Evolutionary conservation across 1,284 basidiomycete genomes (phyloP), one percentile per base, ranked within the genome.

Genomic region (Malassezia arunalokei): DNA sequence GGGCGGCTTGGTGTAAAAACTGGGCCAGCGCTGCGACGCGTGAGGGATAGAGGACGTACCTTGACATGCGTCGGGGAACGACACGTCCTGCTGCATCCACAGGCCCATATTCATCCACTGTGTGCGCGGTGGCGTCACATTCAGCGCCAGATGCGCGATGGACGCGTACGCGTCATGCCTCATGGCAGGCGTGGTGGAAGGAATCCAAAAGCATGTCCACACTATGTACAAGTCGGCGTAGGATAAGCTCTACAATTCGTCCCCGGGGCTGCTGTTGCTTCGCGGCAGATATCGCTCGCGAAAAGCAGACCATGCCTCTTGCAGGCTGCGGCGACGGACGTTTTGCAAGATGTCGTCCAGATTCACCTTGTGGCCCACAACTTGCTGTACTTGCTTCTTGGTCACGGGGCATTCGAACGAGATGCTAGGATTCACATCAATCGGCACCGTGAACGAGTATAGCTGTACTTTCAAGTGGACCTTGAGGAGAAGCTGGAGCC

Each of bases 51-150:
- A 59, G 33, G 49, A 43, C 31, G 32, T 43, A 47, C 49, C 42
- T 17, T 43, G 27, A 32, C 54, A 56, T 15, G 49, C 32, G 0
- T 40, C 47, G 5, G 50, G 47, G 14, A 57, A 49, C 28, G 54
- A 35, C 11, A 5, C 55, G 27, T 47, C 43, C 42, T 52, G 49
- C n/a, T 17, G 15, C 53, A 45, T 47, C 44, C 62, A 67, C 46
- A 49, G 55, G 35, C 65, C 65, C 65, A 67, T 67, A 51, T 67
- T 67, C 56, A 67, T 56, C 65, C 65, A 67, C 17, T 60, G 63
- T 8, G 65, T 60, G 1, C 39, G 47, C 5, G 65, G 65, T 8
- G 52, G 38, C 29, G n/a, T 27, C 3, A 37, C 48, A 20, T 58
- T 58, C 27, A 54, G 47, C 17, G 47, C 52, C 20, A 51, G 33